These are phyloP conservation scores for Blastomyces parvus DNA, from an alignment of 2,329 filamentous ascomycete species.

Conservation along the genomic window DNA sequence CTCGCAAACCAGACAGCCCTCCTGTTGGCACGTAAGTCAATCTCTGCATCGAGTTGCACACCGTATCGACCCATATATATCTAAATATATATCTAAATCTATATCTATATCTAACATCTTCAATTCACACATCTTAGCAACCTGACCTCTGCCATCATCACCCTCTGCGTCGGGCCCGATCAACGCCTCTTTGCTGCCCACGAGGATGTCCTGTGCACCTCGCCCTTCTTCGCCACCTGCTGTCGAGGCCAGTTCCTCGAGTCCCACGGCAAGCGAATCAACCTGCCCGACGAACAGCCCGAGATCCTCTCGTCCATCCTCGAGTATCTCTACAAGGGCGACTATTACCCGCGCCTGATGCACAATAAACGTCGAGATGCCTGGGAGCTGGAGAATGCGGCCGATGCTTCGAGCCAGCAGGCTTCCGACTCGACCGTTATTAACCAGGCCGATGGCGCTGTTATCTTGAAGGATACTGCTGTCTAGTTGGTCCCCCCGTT, in stretches of 20 bases:
- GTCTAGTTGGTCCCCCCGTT: constrained; percentile 52
- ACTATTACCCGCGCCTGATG: constrained; percentile 75
- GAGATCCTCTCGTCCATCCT: constrained; percentile 85
- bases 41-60: no score
- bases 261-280: constrained; percentile 57
- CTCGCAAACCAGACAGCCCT: constrained; percentile 24
- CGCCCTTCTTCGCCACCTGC: constrained; percentile 65
- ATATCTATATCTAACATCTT: no score
- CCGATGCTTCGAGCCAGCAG: constrained; percentile 29
- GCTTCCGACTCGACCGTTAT: constrained; percentile 56
- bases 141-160: constrained; percentile 62
- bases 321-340: constrained; percentile 88
- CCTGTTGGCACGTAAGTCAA: constrained; percentile 29
- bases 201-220: constrained; percentile 69
- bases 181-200: constrained; percentile 86
- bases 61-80: no score
- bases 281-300: constrained; percentile 74
- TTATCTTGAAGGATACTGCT: constrained; percentile 77
- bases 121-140: no score
- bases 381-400: constrained; percentile 67
- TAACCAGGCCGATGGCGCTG: constrained; percentile 53
- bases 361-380: constrained; percentile 72
- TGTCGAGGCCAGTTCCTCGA: constrained; percentile 56
- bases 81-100: no score
- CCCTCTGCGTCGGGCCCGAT: constrained; percentile 68